A percentile compares a stretch with the other conserved stretches of the same genome.
phyloP scores from a whole-genome alignment of 1,284 basidiomycete species.

The Somion occarium region DNA sequence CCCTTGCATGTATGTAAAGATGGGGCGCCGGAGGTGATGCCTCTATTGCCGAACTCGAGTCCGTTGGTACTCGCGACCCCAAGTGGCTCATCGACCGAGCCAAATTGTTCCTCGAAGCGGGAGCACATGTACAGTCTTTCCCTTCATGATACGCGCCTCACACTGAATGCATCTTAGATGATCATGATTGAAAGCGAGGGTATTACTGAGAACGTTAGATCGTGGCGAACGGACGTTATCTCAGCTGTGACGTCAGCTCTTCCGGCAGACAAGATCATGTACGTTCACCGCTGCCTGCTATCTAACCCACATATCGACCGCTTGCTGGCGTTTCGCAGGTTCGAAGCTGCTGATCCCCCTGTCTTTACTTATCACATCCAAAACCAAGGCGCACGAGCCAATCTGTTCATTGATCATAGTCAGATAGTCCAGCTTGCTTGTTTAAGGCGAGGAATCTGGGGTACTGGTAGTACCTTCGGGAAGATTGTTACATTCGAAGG shows the following conservation, averaged over 20 bases:
- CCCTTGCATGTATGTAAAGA: conserved; percentile 12
- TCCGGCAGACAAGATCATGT: conserved; percentile 42
- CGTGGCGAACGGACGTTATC: conserved; percentile 40
- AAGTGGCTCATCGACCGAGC: conserved; percentile 42
- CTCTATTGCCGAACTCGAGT: conserved; percentile 34
- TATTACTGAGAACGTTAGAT: conserved; percentile 43
- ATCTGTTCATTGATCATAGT: conserved; percentile 43
- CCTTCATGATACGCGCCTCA: too few relatives aligned
- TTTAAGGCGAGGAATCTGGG: conserved; percentile 42
- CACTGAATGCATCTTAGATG: conserved; percentile 25
- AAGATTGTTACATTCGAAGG: conserved; percentile 32
- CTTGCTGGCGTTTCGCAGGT: conserved; percentile 21
- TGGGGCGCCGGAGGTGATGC: conserved; percentile 42
- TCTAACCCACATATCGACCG: background rate
- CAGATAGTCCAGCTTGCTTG: conserved; percentile 44
- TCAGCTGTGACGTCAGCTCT: conserved; percentile 37
- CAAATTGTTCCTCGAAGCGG: conserved; percentile 37
- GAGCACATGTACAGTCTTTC: conserved; percentile 27
- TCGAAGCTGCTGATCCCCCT: conserved; percentile 40
- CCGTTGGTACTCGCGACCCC: conserved; percentile 37
- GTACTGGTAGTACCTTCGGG: conserved; percentile 38
- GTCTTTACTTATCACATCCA: conserved; percentile 40
- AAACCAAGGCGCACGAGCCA: conserved; percentile 39
- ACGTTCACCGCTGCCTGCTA: conserved; percentile 8
- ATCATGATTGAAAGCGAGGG: conserved; percentile 46